phyloP scores from a whole-genome alignment of 139 green algal genomes.

The Desmodesmus armatus region DNA sequence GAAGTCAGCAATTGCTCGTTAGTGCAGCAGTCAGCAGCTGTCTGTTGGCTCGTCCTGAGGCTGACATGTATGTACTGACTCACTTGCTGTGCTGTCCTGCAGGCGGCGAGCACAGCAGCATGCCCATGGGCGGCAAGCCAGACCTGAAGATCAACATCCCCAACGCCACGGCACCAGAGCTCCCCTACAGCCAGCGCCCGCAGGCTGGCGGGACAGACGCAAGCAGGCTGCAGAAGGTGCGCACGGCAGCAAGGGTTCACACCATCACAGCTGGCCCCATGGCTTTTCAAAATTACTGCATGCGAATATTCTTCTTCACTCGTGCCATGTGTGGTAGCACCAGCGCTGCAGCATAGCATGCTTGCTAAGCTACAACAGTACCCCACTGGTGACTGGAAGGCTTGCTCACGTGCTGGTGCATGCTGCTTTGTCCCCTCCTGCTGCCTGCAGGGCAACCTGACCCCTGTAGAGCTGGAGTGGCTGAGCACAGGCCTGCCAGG shows the following conservation, averaged over 20 bases:
- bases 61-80: background rate
- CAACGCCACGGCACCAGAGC: background rate
- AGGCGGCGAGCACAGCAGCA: background rate
- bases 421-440: too few relatives aligned
- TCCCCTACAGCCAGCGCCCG: slow-evolving; percentile 10
- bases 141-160: slow-evolving; percentile 36
- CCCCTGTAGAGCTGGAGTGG: background rate
- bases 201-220: too few relatives aligned
- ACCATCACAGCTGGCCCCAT: too few relatives aligned
- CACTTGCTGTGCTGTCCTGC: background rate
- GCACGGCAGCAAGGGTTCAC: too few relatives aligned
- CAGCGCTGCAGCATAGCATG: background rate
- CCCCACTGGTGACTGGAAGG: background rate
- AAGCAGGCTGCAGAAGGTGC: too few relatives aligned
- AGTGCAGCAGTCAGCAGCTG: background rate
- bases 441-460: background rate
- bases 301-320: background rate
- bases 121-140: background rate
- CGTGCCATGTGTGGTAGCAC: background rate
- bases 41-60: too few relatives aligned
- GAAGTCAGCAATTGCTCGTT: background rate
- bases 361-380: background rate
- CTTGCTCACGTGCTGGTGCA: too few relatives aligned
- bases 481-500: background rate
- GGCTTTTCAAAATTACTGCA: too few relatives aligned